Base-by-base conservation (phyloP, 768 basidiomycete genomes). In the Trametes cubensis region DNA sequence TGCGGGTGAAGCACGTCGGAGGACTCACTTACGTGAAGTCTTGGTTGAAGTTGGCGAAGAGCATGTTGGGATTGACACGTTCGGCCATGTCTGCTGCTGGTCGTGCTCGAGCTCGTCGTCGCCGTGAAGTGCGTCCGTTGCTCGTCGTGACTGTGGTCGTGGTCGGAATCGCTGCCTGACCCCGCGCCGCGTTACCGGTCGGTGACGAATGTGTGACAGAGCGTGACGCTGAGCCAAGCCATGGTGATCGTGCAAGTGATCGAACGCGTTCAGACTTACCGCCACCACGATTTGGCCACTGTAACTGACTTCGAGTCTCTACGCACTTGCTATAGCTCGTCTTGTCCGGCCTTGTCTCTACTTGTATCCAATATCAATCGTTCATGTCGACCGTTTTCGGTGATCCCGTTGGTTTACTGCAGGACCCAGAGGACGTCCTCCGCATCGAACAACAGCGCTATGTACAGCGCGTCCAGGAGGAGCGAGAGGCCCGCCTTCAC, bases 1-100 rank as follows among this genome's bases (percentile, higher is more conserved):
- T 13, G 28, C 26, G 21, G 5, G 38, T 44, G 25, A 11, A 28
- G 20, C 20, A 44, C 13, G 17, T 28, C 10, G 14, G 34, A 30
- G 18, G 34, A 39, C 23, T 18, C 21, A 71, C 89, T 58, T 74
- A 95, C 87, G 94, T 94, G 75, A 94, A 95, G 74, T 98, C 95
- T 71, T 98, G 96, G 76, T 98, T 98, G 81, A 98, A 98, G 78
- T 95, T 96, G 50, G 92, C 92, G 67, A 92, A 94, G 45, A 94
- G 78, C 88, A 85, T 84, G 71, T 78, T 83, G 40, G 78, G 74
- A 46, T 80, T 79, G 51, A 74, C 71, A 52, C 71, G 70, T 56
- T 79, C 78, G 3, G 75, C 70, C 77, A 78, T 79, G 48, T 44
- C 42, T 45, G 34, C 34, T 52, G 44, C 49, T 55, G 30, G 30